A percentile compares a stretch with the other conserved stretches of the same genome.
phyloP scores from a whole-genome alignment of 2,329 filamentous ascomycete genomes.

The Alternaria angustiovoidea region DNA sequence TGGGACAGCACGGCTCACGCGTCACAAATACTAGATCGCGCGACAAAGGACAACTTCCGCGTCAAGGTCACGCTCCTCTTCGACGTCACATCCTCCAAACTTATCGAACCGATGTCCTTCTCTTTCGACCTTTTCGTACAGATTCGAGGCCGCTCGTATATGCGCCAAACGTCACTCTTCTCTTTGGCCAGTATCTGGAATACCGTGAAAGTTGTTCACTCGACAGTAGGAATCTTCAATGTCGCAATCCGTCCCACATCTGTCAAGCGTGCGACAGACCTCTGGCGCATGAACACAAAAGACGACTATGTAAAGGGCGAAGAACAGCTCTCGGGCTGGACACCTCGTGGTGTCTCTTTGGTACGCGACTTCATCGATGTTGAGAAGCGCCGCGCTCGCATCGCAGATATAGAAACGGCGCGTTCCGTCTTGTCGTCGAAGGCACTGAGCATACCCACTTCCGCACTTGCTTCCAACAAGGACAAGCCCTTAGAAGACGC shows the following conservation, averaged over 20 bases:
- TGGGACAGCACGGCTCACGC: slow-evolving; percentile 96
- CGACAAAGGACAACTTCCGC: slow-evolving; percentile 89
- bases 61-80: slow-evolving; percentile 88
- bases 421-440: slow-evolving; percentile 70
- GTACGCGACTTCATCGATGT: slow-evolving; percentile 85
- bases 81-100: slow-evolving; percentile 82
- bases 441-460: slow-evolving; percentile 39
- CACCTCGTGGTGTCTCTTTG: slow-evolving; percentile 85
- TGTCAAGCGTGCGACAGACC: slow-evolving; percentile 87
- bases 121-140: slow-evolving; percentile 81
- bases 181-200: slow-evolving; percentile 88
- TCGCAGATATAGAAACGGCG: slow-evolving; percentile 81
- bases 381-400: slow-evolving; percentile 75
- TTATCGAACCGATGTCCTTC: slow-evolving; percentile 90
- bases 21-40: slow-evolving; percentile 90
- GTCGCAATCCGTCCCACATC: slow-evolving; percentile 85
- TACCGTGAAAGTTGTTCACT: slow-evolving; percentile 83
- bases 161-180: slow-evolving; percentile 83
- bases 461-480: slow-evolving; percentile 20
- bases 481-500: slow-evolving; percentile 34
- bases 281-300: slow-evolving; percentile 96
- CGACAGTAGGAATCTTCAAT: slow-evolving; percentile 85
- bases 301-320: slow-evolving; percentile 97
- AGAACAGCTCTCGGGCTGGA: slow-evolving; percentile 84
- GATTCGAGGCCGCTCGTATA: slow-evolving; percentile 82